Evolutionary conservation across 169 alveolate genomes (phyloP), one percentile per base, ranked within the genome.

Genomic region (Miamiensis avidus): DNA sequence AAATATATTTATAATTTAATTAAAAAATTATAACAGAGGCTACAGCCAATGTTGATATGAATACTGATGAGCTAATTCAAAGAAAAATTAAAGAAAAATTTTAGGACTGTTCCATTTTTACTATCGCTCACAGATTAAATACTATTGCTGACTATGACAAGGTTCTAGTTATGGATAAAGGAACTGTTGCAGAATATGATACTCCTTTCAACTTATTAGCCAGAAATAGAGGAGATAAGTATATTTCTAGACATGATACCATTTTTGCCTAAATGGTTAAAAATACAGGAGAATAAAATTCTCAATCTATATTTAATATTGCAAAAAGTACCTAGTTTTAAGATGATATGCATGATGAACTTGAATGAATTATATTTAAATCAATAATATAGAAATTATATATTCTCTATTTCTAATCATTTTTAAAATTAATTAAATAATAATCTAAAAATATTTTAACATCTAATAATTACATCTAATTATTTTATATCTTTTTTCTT

Each of bases 101-200:
- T 65, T 65, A 65, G 1, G 90, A 89, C 82, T 89, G 97, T n/a
- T 96, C 99, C 31, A 91, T 96, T 78, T 86, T 98, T 65, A 95
- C 98, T 25, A 95, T 97, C 83, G 99, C 99, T 11, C 99, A 97
- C 87, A 93, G 98, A 85, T 82, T 97, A 25, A 91, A 97, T 78
- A 96, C 99, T 6, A 95, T 97, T 69, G 84, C 94, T n/a, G 98
- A 97, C 86, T 89, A 93, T 31, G 98, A 96, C 81, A 89, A 84
- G 78, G 95, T 97, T 1, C 74, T 97, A 27, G 98, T 96, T 0
- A 73, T 97, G 84, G 96, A 93, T 64, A 89, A 93, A 73, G 99
- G 99, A 6, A 83, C 76, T 33, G 91, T 92, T 0, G 84, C 82
- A 30, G 97, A 95, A 76, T 93, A 76, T 85, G 98, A 92, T 74